phyloP scores from a whole-genome alignment of 352 stramenopile species.

The Phytophthora lateralis region DNA sequence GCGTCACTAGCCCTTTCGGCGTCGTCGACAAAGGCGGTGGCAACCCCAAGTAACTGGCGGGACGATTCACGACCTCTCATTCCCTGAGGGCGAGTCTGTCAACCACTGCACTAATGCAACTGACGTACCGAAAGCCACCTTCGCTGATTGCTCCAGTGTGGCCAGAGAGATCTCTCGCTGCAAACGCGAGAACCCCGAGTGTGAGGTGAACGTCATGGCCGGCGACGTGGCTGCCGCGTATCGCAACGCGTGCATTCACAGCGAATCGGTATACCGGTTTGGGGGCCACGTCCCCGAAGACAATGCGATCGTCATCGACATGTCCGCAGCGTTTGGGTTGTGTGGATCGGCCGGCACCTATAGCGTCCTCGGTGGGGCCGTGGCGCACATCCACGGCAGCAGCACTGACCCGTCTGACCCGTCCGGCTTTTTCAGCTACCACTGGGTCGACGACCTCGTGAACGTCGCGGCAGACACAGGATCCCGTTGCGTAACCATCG shows the following conservation, averaged over 20 bases:
- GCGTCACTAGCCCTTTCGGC: conserved; percentile 1
- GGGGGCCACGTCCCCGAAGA: neutral
- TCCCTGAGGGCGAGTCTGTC: conserved; percentile 1
- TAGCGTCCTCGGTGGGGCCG: neutral
- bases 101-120: conserved; percentile 4
- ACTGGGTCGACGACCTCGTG: no score
- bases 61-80: conserved; percentile 19
- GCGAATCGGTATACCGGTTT: conserved; percentile 3
- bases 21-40: conserved; percentile 16
- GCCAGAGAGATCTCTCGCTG: conserved; percentile 1
- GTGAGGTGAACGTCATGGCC: no score
- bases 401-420: neutral
- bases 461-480: no score
- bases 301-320: conserved; percentile 18
- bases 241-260: conserved; percentile 13
- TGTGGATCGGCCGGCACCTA: neutral
- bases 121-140: neutral
- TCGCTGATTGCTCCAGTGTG: conserved; percentile 1
- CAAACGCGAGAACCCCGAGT: no score
- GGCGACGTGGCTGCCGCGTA: neutral
- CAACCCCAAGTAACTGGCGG: conserved; percentile 3
- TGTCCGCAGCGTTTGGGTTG: conserved; percentile 14
- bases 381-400: neutral
- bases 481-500: no score
- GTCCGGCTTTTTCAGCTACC: no score